Evolutionary conservation across 805 yeast species (phyloP).

Genomic region (Yueomyces sinensis): DNA sequence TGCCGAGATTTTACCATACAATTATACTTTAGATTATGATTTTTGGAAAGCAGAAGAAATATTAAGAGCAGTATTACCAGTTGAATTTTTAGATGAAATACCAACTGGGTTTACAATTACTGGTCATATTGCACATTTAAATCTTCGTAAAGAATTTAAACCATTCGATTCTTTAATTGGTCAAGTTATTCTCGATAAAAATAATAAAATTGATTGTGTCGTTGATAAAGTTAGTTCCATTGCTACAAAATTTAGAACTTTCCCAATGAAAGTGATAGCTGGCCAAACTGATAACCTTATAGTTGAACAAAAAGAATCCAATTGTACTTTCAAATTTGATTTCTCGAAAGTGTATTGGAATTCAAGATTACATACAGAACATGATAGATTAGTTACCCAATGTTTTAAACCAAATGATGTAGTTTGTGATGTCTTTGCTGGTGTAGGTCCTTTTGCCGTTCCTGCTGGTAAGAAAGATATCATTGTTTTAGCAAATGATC

Average conservation of each 20-base stretch:
- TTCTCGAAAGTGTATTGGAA: slow-evolving; percentile 96
- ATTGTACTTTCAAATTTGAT: slow-evolving; percentile 76
- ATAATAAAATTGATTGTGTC: slow-evolving; percentile 62
- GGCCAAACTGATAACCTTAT: slow-evolving; percentile 55
- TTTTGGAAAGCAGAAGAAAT: slow-evolving; percentile 90
- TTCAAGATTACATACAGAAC: slow-evolving; percentile 88
- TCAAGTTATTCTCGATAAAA: slow-evolving; percentile 79
- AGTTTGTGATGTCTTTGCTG: slow-evolving; percentile 93
- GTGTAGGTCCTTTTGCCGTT: slow-evolving; percentile 95
- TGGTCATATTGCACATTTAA: slow-evolving; percentile 92
- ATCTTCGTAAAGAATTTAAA: slow-evolving; percentile 69
- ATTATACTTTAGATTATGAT: slow-evolving; percentile 48
- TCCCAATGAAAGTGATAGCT: slow-evolving; percentile 86
- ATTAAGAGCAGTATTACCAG: slow-evolving; percentile 64
- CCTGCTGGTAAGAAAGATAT: slow-evolving; percentile 85
- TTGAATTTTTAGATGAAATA: slow-evolving; percentile 44
- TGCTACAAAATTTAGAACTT: slow-evolving; percentile 80
- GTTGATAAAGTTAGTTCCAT: slow-evolving; percentile 85
- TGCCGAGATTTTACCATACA: slow-evolving; percentile 38
- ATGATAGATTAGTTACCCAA: slow-evolving; percentile 55
- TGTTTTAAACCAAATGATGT: slow-evolving; percentile 54
- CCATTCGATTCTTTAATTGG: slow-evolving; percentile 78
- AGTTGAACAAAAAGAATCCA: slow-evolving; percentile 77
- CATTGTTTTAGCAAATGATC: slow-evolving; percentile 79
- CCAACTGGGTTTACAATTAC: slow-evolving; percentile 89